Base-by-base conservation (phyloP, 2,329 filamentous ascomycete genomes). In the Cladophialophora bantiana region DNA sequence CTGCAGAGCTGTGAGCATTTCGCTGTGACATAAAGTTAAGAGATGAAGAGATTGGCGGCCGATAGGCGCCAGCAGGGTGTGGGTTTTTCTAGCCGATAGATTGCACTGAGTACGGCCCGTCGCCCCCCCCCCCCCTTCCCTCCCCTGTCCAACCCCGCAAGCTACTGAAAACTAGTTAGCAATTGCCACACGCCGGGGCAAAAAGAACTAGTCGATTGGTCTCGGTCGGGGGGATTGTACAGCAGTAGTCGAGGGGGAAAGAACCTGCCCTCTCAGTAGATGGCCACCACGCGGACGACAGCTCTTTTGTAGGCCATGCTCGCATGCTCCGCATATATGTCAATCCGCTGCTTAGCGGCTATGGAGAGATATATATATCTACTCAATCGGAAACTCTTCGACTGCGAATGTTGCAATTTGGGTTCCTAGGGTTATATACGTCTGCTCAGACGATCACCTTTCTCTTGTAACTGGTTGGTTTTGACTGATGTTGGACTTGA, bases 111-210 rank as follows among this genome's bases (percentile, higher is more conserved):
- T 26, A 26, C 26, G 26, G 26, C 26, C 26, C 26, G 26, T 26
- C 26, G 26, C 26, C 26, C 26, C 3, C 26, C 26, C 26, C 13
- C 12, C 9, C 40, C 4, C 20, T 12, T 50, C 18, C 18, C 13
- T 26, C 45, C 18, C 18, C 45, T 50, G 7, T 50, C 15, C 18
- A 50, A 50, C 45, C 45, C 45, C 45, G 45, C 45, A 50, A 50
- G 20, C 20, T 31, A 50, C 45, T 12, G 13, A 4, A 18, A 50
- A 31, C 20, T 31, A 50, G 45, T 18, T 7, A 31, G 20, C 10
- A 12, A 26, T 18, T 26, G 45, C 20, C 45, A 31, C 45, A 5
- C 20, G 18, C 45, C 4, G 40, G 40, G 40, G 36, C 26, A 26
- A 26, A 26, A 26, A 26, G 26, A 26, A 26, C 26, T 26, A 26